These are phyloP conservation scores for Nelumbo lutea DNA, from an alignment of 164 flowering plant species.

Conservation along the genomic window DNA sequence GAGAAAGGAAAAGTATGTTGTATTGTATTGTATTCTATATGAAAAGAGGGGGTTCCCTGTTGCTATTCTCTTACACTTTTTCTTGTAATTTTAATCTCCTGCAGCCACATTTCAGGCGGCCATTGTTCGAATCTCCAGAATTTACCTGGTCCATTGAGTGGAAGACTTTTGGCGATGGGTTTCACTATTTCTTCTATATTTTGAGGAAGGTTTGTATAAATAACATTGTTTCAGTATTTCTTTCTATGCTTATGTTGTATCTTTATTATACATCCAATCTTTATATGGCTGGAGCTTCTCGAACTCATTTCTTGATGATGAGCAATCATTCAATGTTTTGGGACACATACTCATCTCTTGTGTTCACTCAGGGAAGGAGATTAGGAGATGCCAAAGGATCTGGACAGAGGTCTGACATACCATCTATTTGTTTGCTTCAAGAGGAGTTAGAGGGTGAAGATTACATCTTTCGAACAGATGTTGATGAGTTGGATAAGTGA, in stretches of 20 bases:
- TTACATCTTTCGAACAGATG: constrained; percentile 58
- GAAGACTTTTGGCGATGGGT: constrained; percentile 83
- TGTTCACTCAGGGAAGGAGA: constrained; percentile 52
- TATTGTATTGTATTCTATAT: too few species aligned
- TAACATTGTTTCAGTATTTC: too few species aligned
- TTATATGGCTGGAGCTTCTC: not conserved
- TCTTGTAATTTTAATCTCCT: constrained; percentile 11
- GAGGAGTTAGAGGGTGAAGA: constrained; percentile 88
- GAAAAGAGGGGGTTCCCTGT: too few species aligned
- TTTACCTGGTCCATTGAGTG: constrained; percentile 87
- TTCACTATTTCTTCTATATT: constrained; percentile 82
- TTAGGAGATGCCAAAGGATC: constrained; percentile 11
- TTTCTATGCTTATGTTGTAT: too few species aligned
- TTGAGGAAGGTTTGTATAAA: constrained; percentile 58
- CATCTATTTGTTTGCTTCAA: constrained; percentile 46
- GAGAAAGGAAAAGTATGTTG: too few species aligned
- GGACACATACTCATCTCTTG: not conserved
- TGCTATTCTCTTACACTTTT: constrained; percentile 6
- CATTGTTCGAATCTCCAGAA: constrained; percentile 54
- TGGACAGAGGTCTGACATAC: constrained; percentile 21
- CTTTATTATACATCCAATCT: too few species aligned
- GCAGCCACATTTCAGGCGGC: constrained; percentile 96
- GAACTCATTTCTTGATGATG: not conserved
- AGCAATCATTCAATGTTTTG: not conserved
- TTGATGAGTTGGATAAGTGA: constrained; percentile 36